Evolutionary conservation across 1,284 basidiomycete species (phyloP), one percentile per base, ranked within the genome.

Genomic region (Fistulina hepatica): DNA sequence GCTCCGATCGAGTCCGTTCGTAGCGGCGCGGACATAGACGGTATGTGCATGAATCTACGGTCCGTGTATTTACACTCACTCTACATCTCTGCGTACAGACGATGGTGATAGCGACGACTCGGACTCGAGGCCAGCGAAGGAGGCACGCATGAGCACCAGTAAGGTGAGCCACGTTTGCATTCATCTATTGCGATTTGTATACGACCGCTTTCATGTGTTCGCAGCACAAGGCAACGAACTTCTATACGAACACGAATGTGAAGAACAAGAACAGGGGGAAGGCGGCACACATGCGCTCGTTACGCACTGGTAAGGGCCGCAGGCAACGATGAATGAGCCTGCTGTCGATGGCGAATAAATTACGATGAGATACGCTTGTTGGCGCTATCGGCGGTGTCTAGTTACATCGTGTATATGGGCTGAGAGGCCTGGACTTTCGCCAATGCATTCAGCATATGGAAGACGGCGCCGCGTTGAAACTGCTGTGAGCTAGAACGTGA

Each of bases 201-300:
- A 33, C 31, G 39, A 40, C 28, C 27, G 5, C 33, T 9, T 26
- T 28, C 28, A n/a, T n/a, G n/a, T n/a, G n/a, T n/a, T n/a, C 31
- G 19, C 51, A 85, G 83, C 81, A 79, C 65, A 93, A 90, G 62
- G 77, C 88, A 12, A 72, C 73, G 42, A 97, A 97, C 65, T 98
- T 92, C 68, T 97, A 90, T 64, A 78, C 81, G 6, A 69, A 56
- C 33, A 73, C 83, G 2, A 92, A 92, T 52, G 88, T 92, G 53
- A 92, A 93, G 67, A 92, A 91, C 63, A 86, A 82, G 56, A 91
- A 74, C 45, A 72, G 81, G 25, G 59, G 61, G 35, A 81, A 79
- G 50, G 67, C 71, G 12, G 65, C 69, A 13, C 48, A 79, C 34
- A 59, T 80, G 58, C 73, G 67, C 50, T 61, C 65, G 13, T 53